Evolutionary conservation across 2,329 filamentous ascomycete genomes (phyloP).

Genomic region (Plenodomus tracheiphilus): DNA sequence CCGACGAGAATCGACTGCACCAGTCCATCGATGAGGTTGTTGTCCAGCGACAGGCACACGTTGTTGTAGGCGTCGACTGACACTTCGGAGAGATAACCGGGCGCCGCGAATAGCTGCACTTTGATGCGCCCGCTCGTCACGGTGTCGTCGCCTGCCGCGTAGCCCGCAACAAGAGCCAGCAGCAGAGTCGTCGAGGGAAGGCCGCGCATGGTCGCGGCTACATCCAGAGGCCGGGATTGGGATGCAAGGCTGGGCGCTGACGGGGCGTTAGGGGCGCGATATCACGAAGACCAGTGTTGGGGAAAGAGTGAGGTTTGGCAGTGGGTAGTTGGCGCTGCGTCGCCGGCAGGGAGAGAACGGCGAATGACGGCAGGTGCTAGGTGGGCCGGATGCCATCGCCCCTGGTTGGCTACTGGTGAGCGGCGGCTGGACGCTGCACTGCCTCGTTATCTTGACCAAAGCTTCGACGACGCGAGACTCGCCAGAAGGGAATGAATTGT

Average conservation of each 20-base stretch:
- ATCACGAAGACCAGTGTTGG: too few species aligned
- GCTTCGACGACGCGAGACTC: too few species aligned
- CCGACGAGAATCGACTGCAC: slow-evolving; percentile 38
- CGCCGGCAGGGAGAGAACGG: too few species aligned
- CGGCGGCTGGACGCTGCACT: background rate
- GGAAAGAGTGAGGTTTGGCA: too few species aligned
- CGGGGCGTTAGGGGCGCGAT: background rate
- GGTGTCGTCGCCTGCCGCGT: slow-evolving; percentile 18
- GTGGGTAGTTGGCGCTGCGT: too few species aligned
- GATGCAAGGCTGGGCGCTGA: background rate
- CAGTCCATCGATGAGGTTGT: slow-evolving; percentile 41
- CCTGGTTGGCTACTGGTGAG: background rate
- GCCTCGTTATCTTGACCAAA: background rate
- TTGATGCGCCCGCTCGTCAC: slow-evolving; percentile 33
- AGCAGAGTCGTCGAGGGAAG: slow-evolving; percentile 6
- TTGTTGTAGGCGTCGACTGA: slow-evolving; percentile 36
- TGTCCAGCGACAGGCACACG: slow-evolving; percentile 35
- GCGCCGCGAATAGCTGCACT: slow-evolving; percentile 39
- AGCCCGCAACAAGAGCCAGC: slow-evolving; percentile 5
- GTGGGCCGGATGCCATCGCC: too few species aligned
- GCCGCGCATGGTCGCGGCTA: slow-evolving; percentile 10
- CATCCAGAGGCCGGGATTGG: background rate
- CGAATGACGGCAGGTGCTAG: too few species aligned
- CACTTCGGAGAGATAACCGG: slow-evolving; percentile 37
- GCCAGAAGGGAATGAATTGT: too few species aligned